Evolutionary conservation across 768 basidiomycete genomes (phyloP), one percentile per base, ranked within the genome.

Genomic region (Mycena pura): DNA sequence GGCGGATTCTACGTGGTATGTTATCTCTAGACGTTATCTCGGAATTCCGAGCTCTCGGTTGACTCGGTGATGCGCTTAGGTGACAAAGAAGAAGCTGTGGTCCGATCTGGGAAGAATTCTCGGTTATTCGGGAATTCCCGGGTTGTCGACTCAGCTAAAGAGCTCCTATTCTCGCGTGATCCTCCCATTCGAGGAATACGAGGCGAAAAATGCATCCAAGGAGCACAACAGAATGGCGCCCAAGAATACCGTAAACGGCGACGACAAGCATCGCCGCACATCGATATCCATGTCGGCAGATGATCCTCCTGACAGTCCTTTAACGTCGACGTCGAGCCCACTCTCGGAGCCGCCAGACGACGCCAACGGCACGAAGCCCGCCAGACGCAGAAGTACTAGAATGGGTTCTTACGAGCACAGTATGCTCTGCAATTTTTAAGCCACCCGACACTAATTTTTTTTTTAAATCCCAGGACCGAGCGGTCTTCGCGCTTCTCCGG

Each of bases 101-200:
- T 86, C 88, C 5, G 88, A 92, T 69, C 78, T 99, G 54, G 93
- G 93, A 27, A 86, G 90, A 47, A 80, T 86, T 34, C 79, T 97
- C 58, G 93, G 95, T 27, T 95, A 94, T 79, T 83, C 88, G 64
- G 88, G 90, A 38, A 86, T 91, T 36, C 90, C 89, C 31, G 91
- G 92, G 48, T 83, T 96, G 60, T 91, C 91, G 15, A 89, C 90
- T 1, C 91, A 95, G 70, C 86, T 99, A 74, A 93, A 93, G 79
- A 89, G 86, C 68, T 93, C 95, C 5, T 99, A 96, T 75, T 84
- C 83, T 58, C 87, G 91, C 54, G 92, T 99, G 71, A 92, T 99
- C 67, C 84, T 95, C 41, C 97, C 97, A n/a, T 99, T 94, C 69
- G 96, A 99, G 70, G 86, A 92, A 69, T 98, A 94, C 73, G 89